A percentile compares a stretch with the other conserved stretches of the same genome.
phyloP scores from a whole-genome alignment of 75 land plant species.

The Selaginella moellendorffii region DNA sequence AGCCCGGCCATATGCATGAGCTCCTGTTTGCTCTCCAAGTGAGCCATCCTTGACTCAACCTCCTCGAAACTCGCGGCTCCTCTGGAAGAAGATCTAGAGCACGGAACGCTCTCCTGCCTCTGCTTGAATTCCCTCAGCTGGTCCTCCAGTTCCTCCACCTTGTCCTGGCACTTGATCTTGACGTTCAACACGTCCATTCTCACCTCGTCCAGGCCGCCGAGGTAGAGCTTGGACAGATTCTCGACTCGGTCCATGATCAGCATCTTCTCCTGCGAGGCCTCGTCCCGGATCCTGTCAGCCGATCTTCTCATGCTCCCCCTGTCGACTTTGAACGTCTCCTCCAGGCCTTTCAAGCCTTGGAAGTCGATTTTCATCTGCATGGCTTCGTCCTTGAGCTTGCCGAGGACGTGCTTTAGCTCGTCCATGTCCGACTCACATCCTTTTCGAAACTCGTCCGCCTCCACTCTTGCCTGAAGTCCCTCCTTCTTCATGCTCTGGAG shows the following conservation, averaged over 20 bases:
- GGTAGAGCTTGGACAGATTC: conserved; percentile 21
- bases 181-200: conserved; percentile 17
- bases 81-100: background rate
- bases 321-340: conserved; percentile 6
- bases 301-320: conserved; percentile 3
- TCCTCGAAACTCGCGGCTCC: background rate
- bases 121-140: conserved; percentile 7
- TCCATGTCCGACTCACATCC: conserved; percentile 8
- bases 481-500: conserved; percentile 27
- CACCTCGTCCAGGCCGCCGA: conserved; percentile 26
- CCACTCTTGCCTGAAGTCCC: conserved; percentile 11
- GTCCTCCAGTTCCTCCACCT: conserved; percentile 18
- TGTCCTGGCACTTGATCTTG: conserved; percentile 16
- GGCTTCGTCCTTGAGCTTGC: conserved; percentile 8
- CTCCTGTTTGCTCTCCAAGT: background rate
- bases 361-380: background rate
- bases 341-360: background rate
- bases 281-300: conserved; percentile 14
- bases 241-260: conserved; percentile 23
- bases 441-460: conserved; percentile 9
- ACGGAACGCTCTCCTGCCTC: conserved; percentile 7
- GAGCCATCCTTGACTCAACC: background rate
- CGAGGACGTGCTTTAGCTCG: background rate
- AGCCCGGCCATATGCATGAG: background rate
- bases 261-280: conserved; percentile 14